These are phyloP conservation scores for Prototheca cutis DNA, from an alignment of 163 green algal genomes.

Conservation along the genomic window DNA sequence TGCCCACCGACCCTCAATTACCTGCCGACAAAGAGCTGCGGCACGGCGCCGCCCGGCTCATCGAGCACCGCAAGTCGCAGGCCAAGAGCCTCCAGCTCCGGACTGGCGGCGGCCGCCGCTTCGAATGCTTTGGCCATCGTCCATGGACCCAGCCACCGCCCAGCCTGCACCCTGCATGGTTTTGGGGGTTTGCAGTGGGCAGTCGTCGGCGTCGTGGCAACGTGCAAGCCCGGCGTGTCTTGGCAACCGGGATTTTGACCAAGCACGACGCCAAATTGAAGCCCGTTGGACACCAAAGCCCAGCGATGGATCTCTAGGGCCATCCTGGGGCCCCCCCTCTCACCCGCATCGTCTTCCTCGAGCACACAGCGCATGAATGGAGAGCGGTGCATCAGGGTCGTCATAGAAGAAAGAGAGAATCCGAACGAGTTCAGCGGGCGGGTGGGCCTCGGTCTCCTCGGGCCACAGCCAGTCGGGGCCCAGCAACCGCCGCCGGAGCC, in stretches of 20 bases:
- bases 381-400: conserved; percentile 36
- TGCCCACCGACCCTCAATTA: no score
- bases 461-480: conserved; percentile 33
- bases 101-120: not conserved
- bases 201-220: no score
- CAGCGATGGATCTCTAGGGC: no score
- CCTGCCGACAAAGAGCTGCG: not conserved
- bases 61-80: conserved; percentile 52
- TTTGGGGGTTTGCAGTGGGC: no score
- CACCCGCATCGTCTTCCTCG: conserved; percentile 40
- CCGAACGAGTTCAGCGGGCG: conserved; percentile 12
- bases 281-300: no score
- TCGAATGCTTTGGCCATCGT: conserved; percentile 66
- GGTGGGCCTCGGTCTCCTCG: not conserved
- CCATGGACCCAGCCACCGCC: conserved; percentile 81
- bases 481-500: conserved; percentile 34
- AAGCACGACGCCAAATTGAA: no score
- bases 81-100: conserved; percentile 13
- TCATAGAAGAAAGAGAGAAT: conserved; percentile 49
- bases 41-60: conserved; percentile 33
- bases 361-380: conserved; percentile 61
- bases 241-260: no score
- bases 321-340: not conserved
- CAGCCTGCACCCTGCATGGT: conserved; percentile 60
- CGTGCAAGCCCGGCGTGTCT: no score